Base-by-base conservation (phyloP, 2,329 filamentous ascomycete genomes). In the Didymellaceae sp. region DNA sequence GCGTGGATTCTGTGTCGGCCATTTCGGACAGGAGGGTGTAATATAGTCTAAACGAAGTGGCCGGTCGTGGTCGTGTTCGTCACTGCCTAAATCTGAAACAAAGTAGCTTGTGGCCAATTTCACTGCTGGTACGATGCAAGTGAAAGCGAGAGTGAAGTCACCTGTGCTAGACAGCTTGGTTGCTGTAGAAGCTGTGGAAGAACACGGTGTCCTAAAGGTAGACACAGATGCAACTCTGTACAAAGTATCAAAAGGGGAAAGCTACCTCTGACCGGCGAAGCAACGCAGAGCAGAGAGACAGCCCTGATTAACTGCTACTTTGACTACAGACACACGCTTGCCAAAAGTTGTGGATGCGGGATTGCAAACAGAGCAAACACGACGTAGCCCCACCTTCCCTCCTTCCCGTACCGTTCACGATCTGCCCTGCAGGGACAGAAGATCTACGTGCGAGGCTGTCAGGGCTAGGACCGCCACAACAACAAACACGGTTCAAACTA, bases 1-100 rank as follows among this genome's bases (percentile, higher is more conserved):
- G 48, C 35, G 67, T 58, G n/a, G 66, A 61, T 22, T 72, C 63
- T 5, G 59, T 18, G 35, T 65, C 60, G n/a, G 63, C 61, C 69
- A 72, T 72, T 56, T 26, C 58, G 40, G 38, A n/a, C 43, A 35
- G 31, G 13, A 17, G 16, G 13, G 6, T 34, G 21, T 26, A n/a
- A 16, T 33, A 16, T 21, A 22, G 28, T 18, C 20, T 24, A 13
- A 13, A 28, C 10, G 25, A 6, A 11, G 10, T 28, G 25, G 5
- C 10, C 5, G 25, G 6, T 28, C 2, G 26, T 13, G 26, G 3
- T 28, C 24, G 5, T n/a, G 6, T n/a, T 28, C 17, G 31, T 6
- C n/a, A 17, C 16, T 8, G 13, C 20, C 3, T 32, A 7, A 14
- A 6, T 25, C 6, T 25, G 16, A 10, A 18, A 6, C 30, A 13